Conservation (phyloP, 2,329 filamentous ascomycete genomes). For the Diplodia scrobiculata region DNA sequence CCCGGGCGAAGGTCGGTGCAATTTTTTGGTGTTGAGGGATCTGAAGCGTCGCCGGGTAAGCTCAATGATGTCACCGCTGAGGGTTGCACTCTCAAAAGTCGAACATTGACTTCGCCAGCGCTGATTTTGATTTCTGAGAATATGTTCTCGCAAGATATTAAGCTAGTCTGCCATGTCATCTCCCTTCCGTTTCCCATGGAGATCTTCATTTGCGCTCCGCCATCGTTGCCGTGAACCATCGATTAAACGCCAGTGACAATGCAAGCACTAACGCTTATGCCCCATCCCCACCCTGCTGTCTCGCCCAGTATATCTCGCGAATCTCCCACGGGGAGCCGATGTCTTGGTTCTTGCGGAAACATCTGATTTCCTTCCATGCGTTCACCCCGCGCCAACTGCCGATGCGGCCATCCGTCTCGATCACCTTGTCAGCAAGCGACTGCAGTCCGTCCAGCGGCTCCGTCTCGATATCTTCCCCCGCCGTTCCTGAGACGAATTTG, state of each 20-base stretch:
- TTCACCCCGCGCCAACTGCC: slow-evolving; percentile 22
- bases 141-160: not conserved
- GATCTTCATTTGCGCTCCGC: not conserved
- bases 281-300: not conserved
- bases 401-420: slow-evolving; percentile 29
- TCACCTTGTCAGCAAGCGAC: slow-evolving; percentile 27
- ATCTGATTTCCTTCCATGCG: slow-evolving; percentile 31
- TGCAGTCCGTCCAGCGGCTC: slow-evolving; percentile 5
- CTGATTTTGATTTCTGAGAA: no score
- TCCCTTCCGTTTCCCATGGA: not conserved
- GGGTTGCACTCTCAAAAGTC: not conserved
- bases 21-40: slow-evolving; percentile 24
- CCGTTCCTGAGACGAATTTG: slow-evolving; percentile 17
- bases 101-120: no score
- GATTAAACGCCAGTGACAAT: not conserved
- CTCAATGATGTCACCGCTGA: slow-evolving; percentile 7
- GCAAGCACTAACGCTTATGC: no score
- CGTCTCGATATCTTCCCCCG: slow-evolving; percentile 13
- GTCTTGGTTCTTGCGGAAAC: slow-evolving; percentile 31
- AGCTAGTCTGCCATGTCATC: not conserved
- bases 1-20: slow-evolving; percentile 3
- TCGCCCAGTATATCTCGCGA: slow-evolving; percentile 29
- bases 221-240: not conserved
- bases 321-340: slow-evolving; percentile 31
- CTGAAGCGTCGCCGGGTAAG: not conserved